phyloP scores from a whole-genome alignment of 1,284 basidiomycete genomes.

The Chondrostereum purpureum region DNA sequence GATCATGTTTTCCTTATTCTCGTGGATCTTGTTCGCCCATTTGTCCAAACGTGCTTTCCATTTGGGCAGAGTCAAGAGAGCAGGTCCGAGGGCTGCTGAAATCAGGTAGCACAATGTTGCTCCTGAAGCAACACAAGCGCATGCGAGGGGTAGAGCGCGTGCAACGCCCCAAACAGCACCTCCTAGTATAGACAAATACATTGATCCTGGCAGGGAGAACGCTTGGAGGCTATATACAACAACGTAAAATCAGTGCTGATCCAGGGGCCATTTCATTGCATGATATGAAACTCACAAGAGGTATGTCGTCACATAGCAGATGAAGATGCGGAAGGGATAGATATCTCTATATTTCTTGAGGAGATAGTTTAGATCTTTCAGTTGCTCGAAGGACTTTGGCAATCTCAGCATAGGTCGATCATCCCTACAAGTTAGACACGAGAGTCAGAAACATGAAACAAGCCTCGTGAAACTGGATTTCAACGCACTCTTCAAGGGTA shows the following conservation, averaged over 20 bases:
- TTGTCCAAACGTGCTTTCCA: slow-evolving; percentile 77
- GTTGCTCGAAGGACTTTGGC: slow-evolving; percentile 77
- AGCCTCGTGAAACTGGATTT: not conserved
- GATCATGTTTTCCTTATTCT: slow-evolving; percentile 74
- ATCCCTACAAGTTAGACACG: slow-evolving; percentile 42
- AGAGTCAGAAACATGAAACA: too few species aligned
- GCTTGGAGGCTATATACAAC: slow-evolving; percentile 72
- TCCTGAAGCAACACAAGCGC: slow-evolving; percentile 86
- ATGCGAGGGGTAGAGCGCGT: slow-evolving; percentile 84
- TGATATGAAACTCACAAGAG: slow-evolving; percentile 65
- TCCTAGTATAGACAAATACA: slow-evolving; percentile 96
- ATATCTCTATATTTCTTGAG: slow-evolving; percentile 87
- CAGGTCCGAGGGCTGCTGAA: slow-evolving; percentile 84
- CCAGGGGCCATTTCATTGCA: not conserved
- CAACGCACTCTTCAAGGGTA: slow-evolving; percentile 66
- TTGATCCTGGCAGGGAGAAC: slow-evolving; percentile 93
- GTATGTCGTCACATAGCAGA: slow-evolving; percentile 84
- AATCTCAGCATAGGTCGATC: slow-evolving; percentile 72
- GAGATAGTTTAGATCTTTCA: slow-evolving; percentile 74
- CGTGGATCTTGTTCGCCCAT: slow-evolving; percentile 71
- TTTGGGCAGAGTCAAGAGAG: slow-evolving; percentile 77
- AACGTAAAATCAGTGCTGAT: not conserved
- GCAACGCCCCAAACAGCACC: slow-evolving; percentile 96
- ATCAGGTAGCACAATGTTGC: slow-evolving; percentile 92
- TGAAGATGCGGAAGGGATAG: slow-evolving; percentile 73